Conservation (phyloP, 1,139 yeast genomes). For the Candida sp. region DNA sequence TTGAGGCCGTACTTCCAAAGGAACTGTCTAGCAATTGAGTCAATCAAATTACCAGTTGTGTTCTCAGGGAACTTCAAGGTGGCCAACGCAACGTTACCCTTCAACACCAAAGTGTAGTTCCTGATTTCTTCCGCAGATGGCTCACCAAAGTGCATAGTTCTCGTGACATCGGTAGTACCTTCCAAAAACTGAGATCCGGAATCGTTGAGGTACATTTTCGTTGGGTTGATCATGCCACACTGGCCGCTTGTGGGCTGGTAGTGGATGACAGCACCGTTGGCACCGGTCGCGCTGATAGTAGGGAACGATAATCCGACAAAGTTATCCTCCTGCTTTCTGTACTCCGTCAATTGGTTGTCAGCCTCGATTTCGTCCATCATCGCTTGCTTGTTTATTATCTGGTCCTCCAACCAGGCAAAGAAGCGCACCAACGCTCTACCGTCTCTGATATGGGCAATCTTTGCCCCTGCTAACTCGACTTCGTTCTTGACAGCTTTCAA, state of each 20-base stretch:
- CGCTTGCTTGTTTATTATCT: slow-evolving; percentile 55
- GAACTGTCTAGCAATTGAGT: slow-evolving; percentile 86
- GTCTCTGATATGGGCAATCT: slow-evolving; percentile 81
- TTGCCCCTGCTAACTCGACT: slow-evolving; percentile 77
- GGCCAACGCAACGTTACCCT: slow-evolving; percentile 89
- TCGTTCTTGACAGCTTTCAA: slow-evolving; percentile 82
- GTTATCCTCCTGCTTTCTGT: slow-evolving; percentile 62
- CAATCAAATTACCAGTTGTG: slow-evolving; percentile 83
- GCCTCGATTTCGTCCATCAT: slow-evolving; percentile 82
- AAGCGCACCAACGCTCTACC: slow-evolving; percentile 82
- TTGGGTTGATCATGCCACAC: slow-evolving; percentile 72
- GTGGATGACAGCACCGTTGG: slow-evolving; percentile 94
- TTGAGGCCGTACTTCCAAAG: slow-evolving; percentile 90
- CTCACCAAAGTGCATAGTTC: slow-evolving; percentile 81
- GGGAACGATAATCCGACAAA: slow-evolving; percentile 89
- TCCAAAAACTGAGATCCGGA: slow-evolving; percentile 94
- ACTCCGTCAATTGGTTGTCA: slow-evolving; percentile 66
- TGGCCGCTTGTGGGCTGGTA: slow-evolving; percentile 67
- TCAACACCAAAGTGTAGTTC: slow-evolving; percentile 88
- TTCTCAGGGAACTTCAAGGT: slow-evolving; percentile 84
- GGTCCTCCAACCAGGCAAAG: slow-evolving; percentile 86
- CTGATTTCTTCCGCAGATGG: slow-evolving; percentile 72
- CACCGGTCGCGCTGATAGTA: slow-evolving; percentile 92
- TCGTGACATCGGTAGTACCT: slow-evolving; percentile 96
- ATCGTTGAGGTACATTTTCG: slow-evolving; percentile 83